A percentile compares a stretch with the other conserved stretches of the same genome.
These are phyloP conservation scores for Heterobasidion annosum DNA, from an alignment of 1,284 basidiomycete genomes.

Conservation along the genomic window DNA sequence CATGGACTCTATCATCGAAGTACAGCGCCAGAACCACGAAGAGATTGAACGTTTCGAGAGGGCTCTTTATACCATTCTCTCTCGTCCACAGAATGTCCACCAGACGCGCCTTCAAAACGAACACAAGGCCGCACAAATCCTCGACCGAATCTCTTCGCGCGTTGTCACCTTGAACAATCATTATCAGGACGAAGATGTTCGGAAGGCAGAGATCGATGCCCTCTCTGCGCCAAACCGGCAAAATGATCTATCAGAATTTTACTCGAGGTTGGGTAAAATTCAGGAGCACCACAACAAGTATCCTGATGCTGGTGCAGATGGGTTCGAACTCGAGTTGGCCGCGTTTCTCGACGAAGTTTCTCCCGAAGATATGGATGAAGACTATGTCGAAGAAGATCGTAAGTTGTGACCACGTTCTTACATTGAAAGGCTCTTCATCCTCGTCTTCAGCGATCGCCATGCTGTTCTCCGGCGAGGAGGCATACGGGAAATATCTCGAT, in stretches of 20 bases:
- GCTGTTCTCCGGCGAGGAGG: slow-evolving; percentile 93
- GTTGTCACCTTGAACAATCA: slow-evolving; percentile 54
- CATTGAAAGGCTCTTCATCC: neutral
- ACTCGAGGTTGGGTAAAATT: slow-evolving; percentile 86
- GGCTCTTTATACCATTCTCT: slow-evolving; percentile 63
- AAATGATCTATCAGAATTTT: slow-evolving; percentile 88
- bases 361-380: slow-evolving; percentile 66
- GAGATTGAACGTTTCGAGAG: slow-evolving; percentile 87
- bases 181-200: slow-evolving; percentile 67
- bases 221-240: slow-evolving; percentile 48
- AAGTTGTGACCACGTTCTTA: slow-evolving; percentile 21
- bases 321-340: slow-evolving; percentile 75
- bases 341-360: slow-evolving; percentile 68
- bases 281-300: slow-evolving; percentile 96
- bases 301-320: slow-evolving; percentile 76
- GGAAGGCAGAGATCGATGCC: slow-evolving; percentile 53
- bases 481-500: slow-evolving; percentile 92
- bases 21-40: slow-evolving; percentile 90
- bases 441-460: slow-evolving; percentile 64
- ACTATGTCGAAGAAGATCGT: slow-evolving; percentile 76
- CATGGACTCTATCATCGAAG: slow-evolving; percentile 91
- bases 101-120: slow-evolving; percentile 69
- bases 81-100: slow-evolving; percentile 52
- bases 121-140: slow-evolving; percentile 81
- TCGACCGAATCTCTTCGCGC: slow-evolving; percentile 75